These are phyloP conservation scores for Podaxis rugospora DNA, from an alignment of 768 basidiomycete genomes.

Conservation along the genomic window DNA sequence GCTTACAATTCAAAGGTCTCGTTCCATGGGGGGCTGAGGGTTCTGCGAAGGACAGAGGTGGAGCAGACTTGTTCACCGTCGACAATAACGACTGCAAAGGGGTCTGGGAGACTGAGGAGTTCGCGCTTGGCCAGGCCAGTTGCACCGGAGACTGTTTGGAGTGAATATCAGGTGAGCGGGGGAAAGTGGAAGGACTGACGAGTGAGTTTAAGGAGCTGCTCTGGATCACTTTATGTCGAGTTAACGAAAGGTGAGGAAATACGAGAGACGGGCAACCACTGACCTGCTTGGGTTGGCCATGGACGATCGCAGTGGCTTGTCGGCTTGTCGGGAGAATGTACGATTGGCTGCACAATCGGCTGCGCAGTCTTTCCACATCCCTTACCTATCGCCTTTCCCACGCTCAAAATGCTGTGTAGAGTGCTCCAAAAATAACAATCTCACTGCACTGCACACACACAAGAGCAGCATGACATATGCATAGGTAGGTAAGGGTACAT, in stretches of 20 bases:
- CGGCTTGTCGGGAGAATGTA: not conserved
- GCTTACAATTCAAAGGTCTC: slow-evolving; percentile 82
- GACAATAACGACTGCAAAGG: slow-evolving; percentile 84
- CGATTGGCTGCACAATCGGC: not conserved
- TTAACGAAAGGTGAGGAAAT: not conserved
- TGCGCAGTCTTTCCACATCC: not conserved
- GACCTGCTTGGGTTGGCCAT: slow-evolving; percentile 33
- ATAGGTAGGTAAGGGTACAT: not conserved
- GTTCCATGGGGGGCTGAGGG: slow-evolving; percentile 75
- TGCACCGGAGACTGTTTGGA: slow-evolving; percentile 64
- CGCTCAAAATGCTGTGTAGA: slow-evolving; percentile 8
- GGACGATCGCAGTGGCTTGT: not conserved
- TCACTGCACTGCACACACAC: not conserved
- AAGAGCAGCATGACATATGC: not conserved
- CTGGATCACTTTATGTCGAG: slow-evolving; percentile 42
- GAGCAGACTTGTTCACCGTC: slow-evolving; percentile 82
- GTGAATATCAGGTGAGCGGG: slow-evolving; percentile 5
- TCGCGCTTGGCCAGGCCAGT: slow-evolving; percentile 73
- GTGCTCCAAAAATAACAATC: not conserved
- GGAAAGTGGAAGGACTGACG: slow-evolving; percentile 23
- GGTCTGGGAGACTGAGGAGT: slow-evolving; percentile 78
- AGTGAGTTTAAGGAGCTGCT: slow-evolving; percentile 45
- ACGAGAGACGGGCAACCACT: slow-evolving; percentile 7
- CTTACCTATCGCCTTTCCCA: slow-evolving; percentile 4
- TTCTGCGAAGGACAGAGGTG: slow-evolving; percentile 66